These are phyloP conservation scores for Mycotypha africana DNA, from an alignment of 371 early-diverging fungal genomes.

Conservation along the genomic window DNA sequence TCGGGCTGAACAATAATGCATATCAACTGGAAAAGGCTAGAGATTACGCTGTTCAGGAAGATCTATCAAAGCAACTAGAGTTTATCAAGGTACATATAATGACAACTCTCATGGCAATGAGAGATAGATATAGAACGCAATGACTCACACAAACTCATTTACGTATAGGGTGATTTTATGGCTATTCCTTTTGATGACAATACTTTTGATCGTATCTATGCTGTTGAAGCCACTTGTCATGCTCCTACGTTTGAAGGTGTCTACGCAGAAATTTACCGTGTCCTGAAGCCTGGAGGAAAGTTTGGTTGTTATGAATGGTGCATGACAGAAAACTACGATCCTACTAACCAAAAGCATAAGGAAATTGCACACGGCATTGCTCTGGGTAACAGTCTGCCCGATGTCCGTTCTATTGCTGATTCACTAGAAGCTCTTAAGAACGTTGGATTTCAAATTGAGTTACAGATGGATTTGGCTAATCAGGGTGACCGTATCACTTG, in stretches of 20 bases:
- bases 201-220: constrained; percentile 82
- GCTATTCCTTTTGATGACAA: constrained; percentile 83
- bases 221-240: constrained; percentile 93
- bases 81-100: constrained; percentile 50
- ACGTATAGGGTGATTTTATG: constrained; percentile 81
- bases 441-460: constrained; percentile 81
- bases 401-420: constrained; percentile 68
- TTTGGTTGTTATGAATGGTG: constrained; percentile 95
- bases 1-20: constrained; percentile 90
- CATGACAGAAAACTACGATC: constrained; percentile 80
- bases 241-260: constrained; percentile 79
- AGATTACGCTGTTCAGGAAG: constrained; percentile 58
- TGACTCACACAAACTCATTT: background rate
- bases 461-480: constrained; percentile 64
- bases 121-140: background rate
- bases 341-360: constrained; percentile 63
- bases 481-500: constrained; percentile 67
- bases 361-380: constrained; percentile 80
- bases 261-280: constrained; percentile 84
- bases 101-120: too few species aligned
- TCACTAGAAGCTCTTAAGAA: constrained; percentile 71
- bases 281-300: constrained; percentile 85
- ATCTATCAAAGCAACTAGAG: constrained; percentile 48
- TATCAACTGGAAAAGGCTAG: constrained; percentile 81
- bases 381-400: constrained; percentile 83